Evolutionary conservation across 805 yeast species (phyloP).

Genomic region (Metschnikowia gelsemii): DNA sequence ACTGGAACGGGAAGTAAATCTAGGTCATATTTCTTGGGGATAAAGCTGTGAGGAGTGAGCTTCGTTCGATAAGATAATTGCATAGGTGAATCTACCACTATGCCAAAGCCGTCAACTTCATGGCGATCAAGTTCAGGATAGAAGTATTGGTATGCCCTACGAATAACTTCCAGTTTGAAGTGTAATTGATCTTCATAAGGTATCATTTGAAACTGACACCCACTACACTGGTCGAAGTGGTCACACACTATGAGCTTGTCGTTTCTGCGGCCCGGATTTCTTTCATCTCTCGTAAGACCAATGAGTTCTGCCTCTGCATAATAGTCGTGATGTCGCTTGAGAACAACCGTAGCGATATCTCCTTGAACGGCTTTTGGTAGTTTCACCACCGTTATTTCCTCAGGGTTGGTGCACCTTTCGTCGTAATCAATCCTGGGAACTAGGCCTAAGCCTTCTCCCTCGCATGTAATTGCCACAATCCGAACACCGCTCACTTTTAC

Average conservation of each 20-base stretch:
- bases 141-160: constrained; percentile 36
- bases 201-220: constrained; percentile 46
- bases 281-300: constrained; percentile 17
- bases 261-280: constrained; percentile 20
- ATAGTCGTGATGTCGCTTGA: constrained; percentile 31
- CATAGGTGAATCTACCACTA: constrained; percentile 35
- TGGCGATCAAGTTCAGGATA: constrained; percentile 24
- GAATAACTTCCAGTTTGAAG: constrained; percentile 31
- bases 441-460: constrained; percentile 40
- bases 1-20: constrained; percentile 21
- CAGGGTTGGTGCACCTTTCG: constrained; percentile 9
- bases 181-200: constrained; percentile 37
- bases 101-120: constrained; percentile 23
- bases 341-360: constrained; percentile 31
- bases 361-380: constrained; percentile 43
- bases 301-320: constrained; percentile 33
- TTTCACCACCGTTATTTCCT: constrained; percentile 23
- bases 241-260: constrained; percentile 32
- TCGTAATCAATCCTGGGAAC: constrained; percentile 24
- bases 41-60: constrained; percentile 39
- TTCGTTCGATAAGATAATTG: constrained; percentile 42
- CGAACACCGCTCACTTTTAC: constrained; percentile 18
- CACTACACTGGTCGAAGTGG: constrained; percentile 38
- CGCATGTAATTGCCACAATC: constrained; percentile 29
- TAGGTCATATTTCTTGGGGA: constrained; percentile 14